Base-by-base conservation (phyloP, 1,284 basidiomycete species). In the Ustilago crameri region DNA sequence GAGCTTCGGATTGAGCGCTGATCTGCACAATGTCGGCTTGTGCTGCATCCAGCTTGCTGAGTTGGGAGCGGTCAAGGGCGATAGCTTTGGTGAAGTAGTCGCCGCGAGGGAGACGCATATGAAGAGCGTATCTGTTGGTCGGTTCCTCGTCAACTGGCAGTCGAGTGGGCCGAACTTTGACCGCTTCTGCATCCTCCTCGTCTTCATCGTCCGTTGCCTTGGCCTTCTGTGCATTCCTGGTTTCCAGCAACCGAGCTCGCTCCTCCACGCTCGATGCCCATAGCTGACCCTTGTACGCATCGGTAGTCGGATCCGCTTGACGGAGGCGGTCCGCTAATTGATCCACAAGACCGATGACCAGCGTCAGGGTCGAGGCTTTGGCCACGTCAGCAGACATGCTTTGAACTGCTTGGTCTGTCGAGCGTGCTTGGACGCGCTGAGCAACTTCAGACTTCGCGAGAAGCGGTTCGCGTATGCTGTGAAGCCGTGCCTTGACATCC, bases 31-130 rank as follows among this genome's bases (percentile, higher is more conserved):
- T 47, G 23, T 80, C 74, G 7, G 79, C 79, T 20, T 65, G 56
- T 9, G 76, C 79, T 3, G 78, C 45, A 27, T 78, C 65, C 14
- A 81, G 41, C n/a, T 62, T 22, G 5, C 20, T 37, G 22, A 67
- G 56, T 40, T 70, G 47, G 1, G 30, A 41, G 5, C 49, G 50
- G 22, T 51, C 48, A 10, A 80, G 64, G 3, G 53, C 22, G 35
- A 72, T 61, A n/a, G 79, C 78, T 42, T 73, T 78, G 32, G 80
- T 75, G 54, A 80, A 82, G 48, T 79, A 82, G 53, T 82, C 79
- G 24, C 79, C 76, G 15, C 59, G 52, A 5, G 80, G 76, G 18
- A 82, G 65, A 12, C 62, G 74, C 78, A 81, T 82, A 45, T 82
- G 80, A 57, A 82, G 55, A 12, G 79, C 79, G 44, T 74, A 79